These are phyloP conservation scores for Suillus clintonianus DNA, from an alignment of 768 basidiomycete species.

Conservation along the genomic window DNA sequence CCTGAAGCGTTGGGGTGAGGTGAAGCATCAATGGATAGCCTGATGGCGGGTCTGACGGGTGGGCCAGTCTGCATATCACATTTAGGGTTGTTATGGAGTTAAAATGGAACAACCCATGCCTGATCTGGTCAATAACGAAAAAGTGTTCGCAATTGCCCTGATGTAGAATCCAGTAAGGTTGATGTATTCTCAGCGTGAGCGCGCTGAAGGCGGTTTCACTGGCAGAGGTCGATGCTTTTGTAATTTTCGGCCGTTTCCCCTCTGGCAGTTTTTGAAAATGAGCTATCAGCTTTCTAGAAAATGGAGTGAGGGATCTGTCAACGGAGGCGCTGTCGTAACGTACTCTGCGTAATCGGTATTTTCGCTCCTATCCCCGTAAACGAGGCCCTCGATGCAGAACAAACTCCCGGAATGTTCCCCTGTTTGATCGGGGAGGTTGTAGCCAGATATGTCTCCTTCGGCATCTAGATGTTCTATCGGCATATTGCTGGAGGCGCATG, in stretches of 20 bases:
- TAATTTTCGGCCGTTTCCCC: constrained; percentile 33
- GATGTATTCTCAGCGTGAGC: constrained; percentile 61
- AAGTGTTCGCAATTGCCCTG: constrained; percentile 84
- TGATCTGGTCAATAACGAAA: constrained; percentile 69
- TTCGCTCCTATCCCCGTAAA: constrained; percentile 55
- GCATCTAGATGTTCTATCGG: constrained; percentile 41
- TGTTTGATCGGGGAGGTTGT: constrained; percentile 23
- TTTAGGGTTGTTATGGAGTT: not conserved
- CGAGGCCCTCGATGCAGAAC: constrained; percentile 61
- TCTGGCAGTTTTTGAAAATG: constrained; percentile 35
- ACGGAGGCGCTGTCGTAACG: constrained; percentile 27
- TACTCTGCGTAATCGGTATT: constrained; percentile 60
- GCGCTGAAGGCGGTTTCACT: constrained; percentile 51
- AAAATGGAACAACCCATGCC: constrained; percentile 39
- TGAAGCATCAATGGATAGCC: constrained; percentile 73
- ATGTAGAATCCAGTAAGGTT: constrained; percentile 84
- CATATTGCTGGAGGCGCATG: constrained; percentile 62
- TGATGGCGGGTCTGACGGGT: constrained; percentile 53
- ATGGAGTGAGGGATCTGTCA: not conserved
- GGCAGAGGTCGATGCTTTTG: constrained; percentile 45
- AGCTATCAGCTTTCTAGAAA: constrained; percentile 47
- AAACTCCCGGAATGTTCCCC: constrained; percentile 38
- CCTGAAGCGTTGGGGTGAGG: constrained; percentile 59
- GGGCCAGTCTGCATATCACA: constrained; percentile 48
- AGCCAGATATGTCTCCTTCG: constrained; percentile 34